These are phyloP conservation scores for Myxozyma neotropica DNA, from an alignment of 805 yeast species.

Conservation along the genomic window DNA sequence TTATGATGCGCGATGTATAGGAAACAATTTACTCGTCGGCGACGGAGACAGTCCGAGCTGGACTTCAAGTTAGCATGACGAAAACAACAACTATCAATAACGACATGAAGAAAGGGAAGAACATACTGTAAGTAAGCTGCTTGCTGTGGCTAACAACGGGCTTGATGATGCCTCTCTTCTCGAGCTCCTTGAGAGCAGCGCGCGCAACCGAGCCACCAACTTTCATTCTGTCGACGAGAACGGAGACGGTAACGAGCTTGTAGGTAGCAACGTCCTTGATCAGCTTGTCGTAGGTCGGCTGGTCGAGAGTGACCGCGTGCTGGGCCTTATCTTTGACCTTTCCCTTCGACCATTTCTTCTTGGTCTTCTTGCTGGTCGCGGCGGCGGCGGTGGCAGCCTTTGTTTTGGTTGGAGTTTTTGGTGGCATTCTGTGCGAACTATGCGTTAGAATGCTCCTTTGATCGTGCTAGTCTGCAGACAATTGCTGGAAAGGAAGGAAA, in stretches of 20 bases:
- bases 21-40: constrained; percentile 26
- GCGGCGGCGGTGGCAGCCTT: constrained; percentile 27
- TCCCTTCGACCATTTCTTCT: constrained; percentile 99
- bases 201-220: constrained; percentile 99
- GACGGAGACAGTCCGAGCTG: constrained; percentile 55
- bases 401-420: constrained; percentile 27
- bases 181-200: constrained; percentile 95
- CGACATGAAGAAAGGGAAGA: neutral
- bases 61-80: neutral
- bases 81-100: neutral
- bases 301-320: constrained; percentile 96
- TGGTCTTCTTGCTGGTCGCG: constrained; percentile 43
- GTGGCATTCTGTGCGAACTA: constrained; percentile 28
- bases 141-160: constrained; percentile 93
- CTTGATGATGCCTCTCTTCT: constrained; percentile 90
- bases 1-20: neutral
- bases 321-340: constrained; percentile 99
- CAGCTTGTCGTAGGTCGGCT: constrained; percentile 98
- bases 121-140: constrained; percentile 88
- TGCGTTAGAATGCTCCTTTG: neutral
- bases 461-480: neutral
- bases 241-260: constrained; percentile 97
- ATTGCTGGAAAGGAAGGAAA: neutral
- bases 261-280: constrained; percentile 98
- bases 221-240: constrained; percentile 98